A percentile compares a stretch with the other conserved stretches of the same genome.
These are phyloP conservation scores for Suillus cothurnatus DNA, from an alignment of 768 basidiomycete genomes.

Conservation along the genomic window DNA sequence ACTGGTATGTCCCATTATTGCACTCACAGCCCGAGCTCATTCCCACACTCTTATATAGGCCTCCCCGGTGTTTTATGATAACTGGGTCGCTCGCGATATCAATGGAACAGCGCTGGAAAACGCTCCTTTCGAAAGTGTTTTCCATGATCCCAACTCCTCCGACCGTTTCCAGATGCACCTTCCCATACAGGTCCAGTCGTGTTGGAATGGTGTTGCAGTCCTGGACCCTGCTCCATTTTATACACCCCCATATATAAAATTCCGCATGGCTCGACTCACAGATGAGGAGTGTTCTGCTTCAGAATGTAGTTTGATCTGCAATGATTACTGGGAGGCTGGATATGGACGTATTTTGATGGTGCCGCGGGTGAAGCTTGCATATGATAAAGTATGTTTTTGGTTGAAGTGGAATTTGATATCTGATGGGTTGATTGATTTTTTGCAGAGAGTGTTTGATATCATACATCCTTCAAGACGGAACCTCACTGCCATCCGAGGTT, in stretches of 20 bases:
- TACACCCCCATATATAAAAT: conserved; percentile 83
- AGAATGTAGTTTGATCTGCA: conserved; percentile 96
- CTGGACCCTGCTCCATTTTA: conserved; percentile 97
- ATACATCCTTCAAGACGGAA: conserved; percentile 91
- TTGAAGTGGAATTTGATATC: background rate
- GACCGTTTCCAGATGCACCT: conserved; percentile 89
- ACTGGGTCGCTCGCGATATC: conserved; percentile 98
- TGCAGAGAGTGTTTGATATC: conserved; percentile 89
- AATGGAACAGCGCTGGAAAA: conserved; percentile 99
- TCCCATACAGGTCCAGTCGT: conserved; percentile 94
- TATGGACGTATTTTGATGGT: conserved; percentile 99
- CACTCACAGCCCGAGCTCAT: background rate
- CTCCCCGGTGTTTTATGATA: conserved; percentile 97
- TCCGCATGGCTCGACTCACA: conserved; percentile 90
- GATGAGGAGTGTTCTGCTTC: conserved; percentile 94
- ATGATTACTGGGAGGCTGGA: conserved; percentile 96
- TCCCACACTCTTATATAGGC: background rate
- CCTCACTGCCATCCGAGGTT: conserved; percentile 94
- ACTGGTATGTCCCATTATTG: conserved; percentile 52
- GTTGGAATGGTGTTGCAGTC: conserved; percentile 98
- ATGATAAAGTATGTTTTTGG: conserved; percentile 70
- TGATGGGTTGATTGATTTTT: conserved; percentile 6
- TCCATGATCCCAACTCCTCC: conserved; percentile 79
- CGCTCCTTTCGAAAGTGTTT: conserved; percentile 92
- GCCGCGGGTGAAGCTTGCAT: conserved; percentile 93